A percentile compares a stretch with the other conserved stretches of the same genome.
phyloP scores from a whole-genome alignment of 2,329 filamentous ascomycete species.

The Penicillium sp. region DNA sequence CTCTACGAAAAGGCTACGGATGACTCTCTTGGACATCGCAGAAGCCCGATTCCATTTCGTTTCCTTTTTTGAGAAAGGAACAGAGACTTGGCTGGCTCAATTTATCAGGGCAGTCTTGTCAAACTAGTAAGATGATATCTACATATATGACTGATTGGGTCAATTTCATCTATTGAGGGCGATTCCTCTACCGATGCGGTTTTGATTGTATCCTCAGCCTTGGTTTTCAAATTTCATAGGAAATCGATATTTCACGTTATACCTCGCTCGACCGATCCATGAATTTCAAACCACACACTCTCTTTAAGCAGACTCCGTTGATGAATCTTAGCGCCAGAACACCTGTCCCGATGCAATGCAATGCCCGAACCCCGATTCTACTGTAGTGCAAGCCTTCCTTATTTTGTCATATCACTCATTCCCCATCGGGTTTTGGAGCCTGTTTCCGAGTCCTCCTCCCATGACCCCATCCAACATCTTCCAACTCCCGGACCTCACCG shows the following conservation, averaged over 20 bases:
- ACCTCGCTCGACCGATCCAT: background rate
- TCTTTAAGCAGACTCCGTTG: background rate
- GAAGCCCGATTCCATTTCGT: background rate
- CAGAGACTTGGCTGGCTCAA: background rate
- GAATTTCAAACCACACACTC: background rate
- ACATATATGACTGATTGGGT: no score
- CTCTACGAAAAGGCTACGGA: no score
- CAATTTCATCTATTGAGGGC: no score
- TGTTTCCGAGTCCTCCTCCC: slow-evolving; percentile 42
- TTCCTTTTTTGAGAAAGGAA: background rate
- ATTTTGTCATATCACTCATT: slow-evolving; percentile 17
- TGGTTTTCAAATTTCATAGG: no score
- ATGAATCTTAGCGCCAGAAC: background rate
- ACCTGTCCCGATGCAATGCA: slow-evolving; percentile 4
- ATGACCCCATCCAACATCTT: slow-evolving; percentile 40
- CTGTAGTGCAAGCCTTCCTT: background rate
- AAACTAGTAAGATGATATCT: background rate
- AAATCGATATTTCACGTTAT: no score
- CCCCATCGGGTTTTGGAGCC: slow-evolving; percentile 27
- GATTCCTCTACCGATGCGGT: no score
- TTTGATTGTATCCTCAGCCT: no score
- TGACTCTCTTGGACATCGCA: background rate
- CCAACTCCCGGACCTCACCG: slow-evolving; percentile 39
- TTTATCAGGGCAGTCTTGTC: background rate
- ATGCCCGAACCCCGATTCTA: background rate